phyloP scores from a whole-genome alignment of 768 basidiomycete genomes.

The Russula brevipes region DNA sequence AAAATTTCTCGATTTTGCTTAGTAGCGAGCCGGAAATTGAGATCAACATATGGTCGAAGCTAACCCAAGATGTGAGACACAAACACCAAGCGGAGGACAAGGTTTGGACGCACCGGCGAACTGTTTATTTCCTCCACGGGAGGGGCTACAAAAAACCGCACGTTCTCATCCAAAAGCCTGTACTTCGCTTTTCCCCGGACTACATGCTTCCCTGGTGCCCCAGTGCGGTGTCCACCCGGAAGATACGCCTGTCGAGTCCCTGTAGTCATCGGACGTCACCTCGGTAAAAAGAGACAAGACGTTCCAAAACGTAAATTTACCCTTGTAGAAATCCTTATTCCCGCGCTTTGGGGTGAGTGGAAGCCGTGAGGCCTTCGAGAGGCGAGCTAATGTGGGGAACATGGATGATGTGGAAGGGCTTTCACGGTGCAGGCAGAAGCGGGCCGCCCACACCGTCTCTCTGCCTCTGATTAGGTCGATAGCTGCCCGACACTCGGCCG shows the following conservation, averaged over 20 bases:
- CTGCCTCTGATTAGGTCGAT: too few species aligned
- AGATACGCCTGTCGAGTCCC: slow-evolving; percentile 80
- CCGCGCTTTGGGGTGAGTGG: slow-evolving; percentile 81
- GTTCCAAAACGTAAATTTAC: slow-evolving; percentile 36
- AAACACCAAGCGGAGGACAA: neutral
- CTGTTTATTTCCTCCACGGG: slow-evolving; percentile 54
- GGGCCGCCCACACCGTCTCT: neutral
- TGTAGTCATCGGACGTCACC: slow-evolving; percentile 29
- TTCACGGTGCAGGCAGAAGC: neutral
- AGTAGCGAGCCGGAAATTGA: slow-evolving; percentile 36
- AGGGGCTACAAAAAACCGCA: slow-evolving; percentile 82
- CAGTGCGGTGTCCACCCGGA: slow-evolving; percentile 81
- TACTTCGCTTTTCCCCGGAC: slow-evolving; percentile 75
- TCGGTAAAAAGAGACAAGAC: neutral
- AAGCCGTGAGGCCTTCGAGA: slow-evolving; percentile 80
- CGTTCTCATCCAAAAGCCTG: slow-evolving; percentile 73
- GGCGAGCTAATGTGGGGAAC: slow-evolving; percentile 35
- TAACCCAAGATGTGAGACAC: slow-evolving; percentile 29
- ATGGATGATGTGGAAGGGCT: neutral
- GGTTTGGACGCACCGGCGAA: slow-evolving; percentile 45
- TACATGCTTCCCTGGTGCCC: slow-evolving; percentile 83
- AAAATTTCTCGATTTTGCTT: slow-evolving; percentile 31
- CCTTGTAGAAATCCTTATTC: slow-evolving; percentile 98
- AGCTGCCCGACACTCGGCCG: too few species aligned
- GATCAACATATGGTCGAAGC: slow-evolving; percentile 68